Conservation (phyloP, 495 filamentous ascomycete genomes). For the Hypoxylon trugodes region DNA sequence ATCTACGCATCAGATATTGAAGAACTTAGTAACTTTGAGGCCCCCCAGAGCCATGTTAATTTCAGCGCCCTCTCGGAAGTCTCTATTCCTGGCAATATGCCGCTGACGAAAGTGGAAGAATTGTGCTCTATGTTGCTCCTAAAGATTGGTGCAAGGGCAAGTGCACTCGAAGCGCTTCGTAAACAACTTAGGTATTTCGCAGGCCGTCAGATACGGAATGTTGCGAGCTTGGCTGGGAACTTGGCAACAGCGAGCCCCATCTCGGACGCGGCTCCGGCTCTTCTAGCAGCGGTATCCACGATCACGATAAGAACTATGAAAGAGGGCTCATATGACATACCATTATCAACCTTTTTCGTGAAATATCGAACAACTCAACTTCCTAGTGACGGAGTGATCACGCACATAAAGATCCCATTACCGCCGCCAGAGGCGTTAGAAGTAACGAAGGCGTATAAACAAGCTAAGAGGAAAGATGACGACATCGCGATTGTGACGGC, state of each 20-base stretch:
- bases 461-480: conserved; percentile 85
- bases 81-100: conserved; percentile 71
- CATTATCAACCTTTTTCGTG: conserved; percentile 84
- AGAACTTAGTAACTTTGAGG: conserved; percentile 71
- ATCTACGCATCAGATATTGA: conserved; percentile 85
- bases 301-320: conserved; percentile 73
- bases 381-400: conserved; percentile 75
- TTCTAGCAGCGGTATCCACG: conserved; percentile 78
- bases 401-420: conserved; percentile 74
- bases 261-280: conserved; percentile 86
- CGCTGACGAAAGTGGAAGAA: conserved; percentile 70
- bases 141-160: conserved; percentile 60
- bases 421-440: conserved; percentile 61
- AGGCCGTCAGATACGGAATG: conserved; percentile 86
- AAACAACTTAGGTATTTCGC: conserved; percentile 83
- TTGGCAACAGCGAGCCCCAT: conserved; percentile 87
- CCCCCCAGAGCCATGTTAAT: conserved; percentile 73
- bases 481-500: conserved; percentile 89
- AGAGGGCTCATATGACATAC: conserved; percentile 69
- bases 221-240: conserved; percentile 86
- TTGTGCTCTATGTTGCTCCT: conserved; percentile 53
- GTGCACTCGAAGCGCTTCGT: conserved; percentile 68
- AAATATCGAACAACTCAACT: conserved; percentile 82
- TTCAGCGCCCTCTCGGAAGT: conserved; percentile 81
- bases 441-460: conserved; percentile 77